Evolutionary conservation across 768 basidiomycete genomes (phyloP).

Genomic region (Phlebiopsis flavidoalba): DNA sequence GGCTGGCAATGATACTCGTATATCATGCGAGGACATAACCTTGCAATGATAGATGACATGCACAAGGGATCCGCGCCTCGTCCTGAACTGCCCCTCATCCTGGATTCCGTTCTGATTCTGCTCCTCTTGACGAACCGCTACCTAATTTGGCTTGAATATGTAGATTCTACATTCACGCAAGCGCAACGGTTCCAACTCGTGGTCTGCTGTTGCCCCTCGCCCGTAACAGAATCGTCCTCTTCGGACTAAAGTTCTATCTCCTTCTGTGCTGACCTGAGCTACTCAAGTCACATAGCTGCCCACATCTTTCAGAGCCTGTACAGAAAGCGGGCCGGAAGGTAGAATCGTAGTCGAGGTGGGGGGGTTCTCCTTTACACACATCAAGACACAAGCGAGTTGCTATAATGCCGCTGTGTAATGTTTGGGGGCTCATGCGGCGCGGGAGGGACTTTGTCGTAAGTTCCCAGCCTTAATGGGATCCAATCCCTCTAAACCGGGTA

Average conservation of each 20-base stretch:
- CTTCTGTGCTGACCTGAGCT: not conserved
- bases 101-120: too few relatives aligned
- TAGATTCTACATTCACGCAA: too few relatives aligned
- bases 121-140: too few relatives aligned
- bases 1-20: too few relatives aligned
- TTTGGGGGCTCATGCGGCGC: conserved; percentile 9
- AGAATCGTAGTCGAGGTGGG: conserved; percentile 4
- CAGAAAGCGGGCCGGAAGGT: conserved; percentile 1
- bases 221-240: too few relatives aligned
- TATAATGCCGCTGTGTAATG: conserved; percentile 3
- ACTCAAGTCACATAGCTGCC: conserved; percentile 5
- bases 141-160: too few relatives aligned
- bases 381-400: conserved; percentile 6
- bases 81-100: too few relatives aligned
- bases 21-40: too few relatives aligned
- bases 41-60: too few relatives aligned
- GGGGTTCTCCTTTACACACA: conserved; percentile 3
- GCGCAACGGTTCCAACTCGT: not conserved
- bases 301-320: conserved; percentile 3
- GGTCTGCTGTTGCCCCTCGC: not conserved
- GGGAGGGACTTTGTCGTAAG: conserved; percentile 10
- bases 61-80: too few relatives aligned
- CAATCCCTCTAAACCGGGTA: not conserved
- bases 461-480: not conserved
- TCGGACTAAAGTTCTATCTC: not conserved